Evolutionary conservation across 2,329 filamentous ascomycete species (phyloP).

Genomic region (Rhynchosporium graminicola): DNA sequence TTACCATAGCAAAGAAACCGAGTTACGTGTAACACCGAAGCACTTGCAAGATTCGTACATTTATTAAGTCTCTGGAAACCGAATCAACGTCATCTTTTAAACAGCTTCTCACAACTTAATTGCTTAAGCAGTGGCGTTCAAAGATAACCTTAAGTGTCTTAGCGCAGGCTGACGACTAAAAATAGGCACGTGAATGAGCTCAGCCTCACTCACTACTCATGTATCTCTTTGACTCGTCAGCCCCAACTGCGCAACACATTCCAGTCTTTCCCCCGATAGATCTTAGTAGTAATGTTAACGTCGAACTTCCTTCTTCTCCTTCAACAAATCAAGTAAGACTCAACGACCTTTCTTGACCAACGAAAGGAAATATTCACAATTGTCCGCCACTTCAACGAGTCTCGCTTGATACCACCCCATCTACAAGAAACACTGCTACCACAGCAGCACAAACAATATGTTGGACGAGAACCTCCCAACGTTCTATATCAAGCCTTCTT

Average conservation of each 20-base stretch:
- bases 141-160: background rate
- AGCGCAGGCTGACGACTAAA: background rate
- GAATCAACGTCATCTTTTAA: background rate
- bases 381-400: constrained; percentile 14
- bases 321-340: constrained; percentile 14
- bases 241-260: constrained; percentile 18
- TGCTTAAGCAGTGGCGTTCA: background rate
- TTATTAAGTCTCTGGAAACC: background rate
- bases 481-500: constrained; percentile 54
- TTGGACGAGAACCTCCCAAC: constrained; percentile 92
- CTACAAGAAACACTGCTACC: constrained; percentile 19
- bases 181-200: constrained; percentile 16
- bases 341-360: constrained; percentile 20
- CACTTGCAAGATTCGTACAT: too few species aligned
- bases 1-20: too few species aligned
- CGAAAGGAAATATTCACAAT: constrained; percentile 11
- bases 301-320: constrained; percentile 15
- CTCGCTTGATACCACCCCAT: constrained; percentile 13
- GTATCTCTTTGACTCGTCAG: constrained; percentile 29
- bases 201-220: constrained; percentile 30
- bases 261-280: background rate
- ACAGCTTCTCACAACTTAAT: background rate
- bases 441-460: constrained; percentile 54
- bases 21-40: too few species aligned
- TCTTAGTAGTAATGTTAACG: constrained; percentile 18